Evolutionary conservation across 2,329 filamentous ascomycete species (phyloP), one percentile per base, ranked within the genome.

Genomic region (Aureobasidium sp.): DNA sequence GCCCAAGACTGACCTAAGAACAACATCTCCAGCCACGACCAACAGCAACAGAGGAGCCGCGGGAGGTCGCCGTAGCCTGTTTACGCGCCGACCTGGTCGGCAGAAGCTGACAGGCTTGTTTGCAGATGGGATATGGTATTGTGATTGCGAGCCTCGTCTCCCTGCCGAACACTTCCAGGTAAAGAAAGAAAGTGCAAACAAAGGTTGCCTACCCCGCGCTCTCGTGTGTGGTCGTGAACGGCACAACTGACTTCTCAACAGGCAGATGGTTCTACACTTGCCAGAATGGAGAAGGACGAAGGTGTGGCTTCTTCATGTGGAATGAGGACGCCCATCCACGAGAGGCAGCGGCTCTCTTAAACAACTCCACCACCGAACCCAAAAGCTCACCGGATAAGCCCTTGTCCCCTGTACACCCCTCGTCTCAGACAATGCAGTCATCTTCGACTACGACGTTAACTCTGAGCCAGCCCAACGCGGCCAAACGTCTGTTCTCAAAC

Each of bases 271-370:
- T 86, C 70, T 85, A 83, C 66, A 81, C 79, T 4, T 87, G 84
- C 67, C 81, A 84, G 65, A 72, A 74, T 37, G 72, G 76, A 58
- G 67, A 72, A 3, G 73, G 75, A 27, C 72, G 78, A 49, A 73
- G 77, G 44, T 86, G 84, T 66, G 74, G 74, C 0, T 83, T 86
- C 71, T 86, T 85, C 65, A 70, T 86, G 0, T 85, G 82, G 81
- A 75, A 80, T 8, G 77, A 82, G 13, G 78, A 83, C 47, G 83
- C 83, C 0, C 71, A 74, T 45, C 63, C 66, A 21, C 74, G 82
- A 58, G 80, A 82, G 68, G 77, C 79, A 54, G 69, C 69, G 13
- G 76, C 77, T 27, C 71, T 82, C 25, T 61, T 79, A 59, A 75
- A 69, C 61, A 82, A 81, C 64, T 77, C 79, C 39, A 72, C 74